These are phyloP conservation scores for Begonia masoniana DNA, from an alignment of 306 rosid genomes.

Conservation along the genomic window DNA sequence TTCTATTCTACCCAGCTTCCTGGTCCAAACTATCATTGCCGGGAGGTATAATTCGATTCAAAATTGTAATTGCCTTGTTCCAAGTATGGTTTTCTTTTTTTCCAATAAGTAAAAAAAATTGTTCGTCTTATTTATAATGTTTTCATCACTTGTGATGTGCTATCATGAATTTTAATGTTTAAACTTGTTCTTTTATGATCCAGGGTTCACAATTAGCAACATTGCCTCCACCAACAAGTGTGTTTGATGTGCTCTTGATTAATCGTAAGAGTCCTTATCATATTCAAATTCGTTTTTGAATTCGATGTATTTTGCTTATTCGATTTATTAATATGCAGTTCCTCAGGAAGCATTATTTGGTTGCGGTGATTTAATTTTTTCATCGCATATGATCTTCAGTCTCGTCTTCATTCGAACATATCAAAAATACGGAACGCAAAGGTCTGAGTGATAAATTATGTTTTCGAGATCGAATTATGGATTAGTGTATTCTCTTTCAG, in stretches of 20 bases:
- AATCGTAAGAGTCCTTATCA: constrained; percentile 18
- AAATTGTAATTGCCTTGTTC: constrained; percentile 2
- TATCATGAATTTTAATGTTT: not conserved
- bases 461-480: no score
- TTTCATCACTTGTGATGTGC: not conserved
- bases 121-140: not conserved
- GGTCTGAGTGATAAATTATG: constrained; percentile 13
- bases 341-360: constrained; percentile 28
- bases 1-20: constrained; percentile 88
- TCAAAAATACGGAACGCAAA: constrained; percentile 31
- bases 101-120: not conserved
- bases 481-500: no score
- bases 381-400: constrained; percentile 45
- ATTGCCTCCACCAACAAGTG: constrained; percentile 29
- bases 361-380: constrained; percentile 48
- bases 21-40: constrained; percentile 86
- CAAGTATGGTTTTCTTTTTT: no score
- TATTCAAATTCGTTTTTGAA: not conserved
- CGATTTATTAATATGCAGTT: constrained; percentile 25
- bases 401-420: constrained; percentile 34
- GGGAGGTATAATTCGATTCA: constrained; percentile 31
- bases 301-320: constrained; percentile 8
- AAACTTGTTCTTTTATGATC: constrained; percentile 20
- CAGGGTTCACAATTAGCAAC: constrained; percentile 41
- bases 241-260: constrained; percentile 26